Conservation (phyloP, 2,329 filamentous ascomycete genomes). For the Paecilomyces fulvus region DNA sequence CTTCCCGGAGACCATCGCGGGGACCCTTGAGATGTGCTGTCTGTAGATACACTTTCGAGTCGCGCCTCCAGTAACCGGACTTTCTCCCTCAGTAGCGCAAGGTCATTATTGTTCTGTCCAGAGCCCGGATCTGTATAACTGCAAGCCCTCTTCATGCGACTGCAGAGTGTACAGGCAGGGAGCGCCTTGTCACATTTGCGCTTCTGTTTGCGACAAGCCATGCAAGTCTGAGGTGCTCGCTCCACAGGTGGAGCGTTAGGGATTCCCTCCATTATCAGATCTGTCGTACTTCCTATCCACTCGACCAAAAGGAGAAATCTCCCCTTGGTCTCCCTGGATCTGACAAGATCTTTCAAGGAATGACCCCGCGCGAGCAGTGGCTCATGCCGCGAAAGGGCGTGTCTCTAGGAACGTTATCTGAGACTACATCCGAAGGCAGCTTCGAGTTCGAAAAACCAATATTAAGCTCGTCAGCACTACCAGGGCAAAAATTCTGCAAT, state of each 20-base stretch:
- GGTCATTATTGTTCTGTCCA: neutral
- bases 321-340: too few species aligned
- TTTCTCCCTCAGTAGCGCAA: neutral
- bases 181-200: conserved; percentile 45
- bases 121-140: conserved; percentile 10
- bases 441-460: neutral
- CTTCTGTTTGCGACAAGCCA: conserved; percentile 42
- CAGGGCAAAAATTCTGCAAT: neutral
- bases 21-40: neutral
- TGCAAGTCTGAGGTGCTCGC: conserved; percentile 34
- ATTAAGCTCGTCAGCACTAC: neutral
- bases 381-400: neutral
- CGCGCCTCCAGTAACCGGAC: neutral
- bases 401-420: neutral
- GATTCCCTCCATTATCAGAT: neutral
- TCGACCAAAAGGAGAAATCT: too few species aligned
- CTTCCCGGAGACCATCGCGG: neutral
- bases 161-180: conserved; percentile 42
- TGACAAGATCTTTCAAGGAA: too few species aligned
- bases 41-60: neutral
- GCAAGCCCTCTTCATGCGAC: conserved; percentile 18
- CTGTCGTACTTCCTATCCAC: too few species aligned
- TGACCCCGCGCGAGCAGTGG: neutral
- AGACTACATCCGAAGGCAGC: neutral
- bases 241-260: conserved; percentile 1